Evolutionary conservation across 2,329 filamentous ascomycete genomes (phyloP).

Genomic region (Cladosporium sp.): DNA sequence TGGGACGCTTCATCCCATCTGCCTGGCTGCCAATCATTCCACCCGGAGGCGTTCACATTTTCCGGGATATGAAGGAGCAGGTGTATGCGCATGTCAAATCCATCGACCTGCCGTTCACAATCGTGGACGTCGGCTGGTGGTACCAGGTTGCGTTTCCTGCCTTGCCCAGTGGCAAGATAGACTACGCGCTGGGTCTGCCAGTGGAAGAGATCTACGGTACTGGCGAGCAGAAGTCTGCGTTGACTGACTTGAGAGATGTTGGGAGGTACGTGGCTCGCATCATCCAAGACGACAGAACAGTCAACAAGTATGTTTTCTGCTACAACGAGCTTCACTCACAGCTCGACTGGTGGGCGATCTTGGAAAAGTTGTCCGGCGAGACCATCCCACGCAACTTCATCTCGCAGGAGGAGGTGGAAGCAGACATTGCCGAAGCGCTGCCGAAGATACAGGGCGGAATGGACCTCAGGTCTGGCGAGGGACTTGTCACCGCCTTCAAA

Average conservation of each 20-base stretch:
- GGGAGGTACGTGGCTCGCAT: constrained; percentile 55
- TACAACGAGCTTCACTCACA: constrained; percentile 50
- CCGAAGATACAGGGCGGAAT: constrained; percentile 36
- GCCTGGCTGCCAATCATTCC: constrained; percentile 43
- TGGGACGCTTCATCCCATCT: constrained; percentile 59
- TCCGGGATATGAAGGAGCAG: constrained; percentile 48
- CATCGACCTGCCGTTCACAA: constrained; percentile 54
- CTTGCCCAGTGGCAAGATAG: constrained; percentile 49
- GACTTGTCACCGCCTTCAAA: constrained; percentile 30
- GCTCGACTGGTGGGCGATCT: constrained; percentile 48
- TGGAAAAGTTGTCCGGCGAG: constrained; percentile 54
- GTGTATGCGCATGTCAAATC: constrained; percentile 53
- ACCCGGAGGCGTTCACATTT: constrained; percentile 45
- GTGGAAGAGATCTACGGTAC: constrained; percentile 46
- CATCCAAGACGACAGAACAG: constrained; percentile 53
- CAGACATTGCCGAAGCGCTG: constrained; percentile 37
- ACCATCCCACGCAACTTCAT: constrained; percentile 38
- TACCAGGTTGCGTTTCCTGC: constrained; percentile 51
- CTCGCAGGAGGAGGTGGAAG: constrained; percentile 38
- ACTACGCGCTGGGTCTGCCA: constrained; percentile 43
- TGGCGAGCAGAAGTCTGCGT: constrained; percentile 45
- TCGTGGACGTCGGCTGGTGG: constrained; percentile 62
- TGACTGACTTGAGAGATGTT: constrained; percentile 56
- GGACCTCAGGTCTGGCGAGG: constrained; percentile 35
- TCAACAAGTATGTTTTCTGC: constrained; percentile 55